phyloP scores from a whole-genome alignment of 2,329 filamentous ascomycete genomes.

The Aphanocladium album region DNA sequence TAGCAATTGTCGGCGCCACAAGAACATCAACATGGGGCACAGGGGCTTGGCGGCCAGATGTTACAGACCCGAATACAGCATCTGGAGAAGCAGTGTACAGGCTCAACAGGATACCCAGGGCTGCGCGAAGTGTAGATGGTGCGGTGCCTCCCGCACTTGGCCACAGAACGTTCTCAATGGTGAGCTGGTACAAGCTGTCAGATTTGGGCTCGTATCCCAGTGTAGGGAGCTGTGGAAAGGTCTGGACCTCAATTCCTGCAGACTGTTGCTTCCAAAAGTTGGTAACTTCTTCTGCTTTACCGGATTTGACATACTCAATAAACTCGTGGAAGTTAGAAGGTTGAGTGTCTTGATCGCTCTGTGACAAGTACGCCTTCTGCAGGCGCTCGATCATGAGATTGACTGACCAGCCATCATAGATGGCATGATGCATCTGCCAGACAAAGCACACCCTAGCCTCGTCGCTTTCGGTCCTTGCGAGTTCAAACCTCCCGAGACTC shows the following conservation, averaged over 20 bases:
- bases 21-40: conserved; percentile 5
- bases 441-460: conserved; percentile 2
- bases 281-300: background rate
- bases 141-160: conserved; percentile 12
- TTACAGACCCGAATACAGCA: conserved; percentile 10
- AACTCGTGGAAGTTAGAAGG: conserved; percentile 22
- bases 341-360: background rate
- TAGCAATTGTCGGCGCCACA: conserved; percentile 23
- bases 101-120: conserved; percentile 29
- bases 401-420: conserved; percentile 49
- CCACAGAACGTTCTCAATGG: background rate
- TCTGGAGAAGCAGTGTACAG: conserved; percentile 26
- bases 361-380: conserved; percentile 13
- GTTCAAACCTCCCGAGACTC: conserved; percentile 8
- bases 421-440: conserved; percentile 31
- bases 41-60: conserved; percentile 7
- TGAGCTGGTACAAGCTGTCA: conserved; percentile 7
- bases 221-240: background rate
- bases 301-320: conserved; percentile 29
- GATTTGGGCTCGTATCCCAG: background rate
- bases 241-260: background rate
- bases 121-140: conserved; percentile 21
- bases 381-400: conserved; percentile 20
- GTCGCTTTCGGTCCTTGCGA: background rate
- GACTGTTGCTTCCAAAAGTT: background rate